A percentile compares a stretch with the other conserved stretches of the same genome.
phyloP scores from a whole-genome alignment of 2,329 filamentous ascomycete species.

The Verticillium tricorpus region DNA sequence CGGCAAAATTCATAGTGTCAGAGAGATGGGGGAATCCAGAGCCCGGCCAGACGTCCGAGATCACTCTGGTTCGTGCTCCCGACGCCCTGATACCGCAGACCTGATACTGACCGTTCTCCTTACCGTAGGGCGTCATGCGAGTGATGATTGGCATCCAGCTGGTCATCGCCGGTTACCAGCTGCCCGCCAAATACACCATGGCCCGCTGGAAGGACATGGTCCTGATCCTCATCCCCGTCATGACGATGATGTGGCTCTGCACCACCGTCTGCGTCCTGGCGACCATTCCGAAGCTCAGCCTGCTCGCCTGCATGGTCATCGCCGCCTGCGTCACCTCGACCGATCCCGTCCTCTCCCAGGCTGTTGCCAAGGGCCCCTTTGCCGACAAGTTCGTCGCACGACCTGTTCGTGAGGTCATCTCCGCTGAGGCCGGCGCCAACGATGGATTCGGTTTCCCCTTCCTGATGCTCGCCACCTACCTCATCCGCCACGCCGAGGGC shows the following conservation, averaged over 20 bases:
- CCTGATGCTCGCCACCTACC: conserved; percentile 51
- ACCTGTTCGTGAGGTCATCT: conserved; percentile 56
- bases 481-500: conserved; percentile 48
- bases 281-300: conserved; percentile 48
- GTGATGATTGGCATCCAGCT: conserved; percentile 59
- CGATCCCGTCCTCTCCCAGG: conserved; percentile 58
- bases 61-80: conserved; percentile 30
- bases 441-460: conserved; percentile 61
- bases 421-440: conserved; percentile 57
- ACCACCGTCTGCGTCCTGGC: conserved; percentile 52
- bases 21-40: conserved; percentile 32
- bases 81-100: not conserved
- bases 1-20: conserved; percentile 46
- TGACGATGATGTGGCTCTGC: conserved; percentile 59
- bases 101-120: not conserved
- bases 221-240: conserved; percentile 52
- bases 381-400: conserved; percentile 57
- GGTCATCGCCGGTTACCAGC: conserved; percentile 59
- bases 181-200: conserved; percentile 51
- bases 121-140: conserved; percentile 40
- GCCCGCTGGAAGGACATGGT: conserved; percentile 47
- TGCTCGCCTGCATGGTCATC: conserved; percentile 52
- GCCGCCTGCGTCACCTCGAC: conserved; percentile 58
- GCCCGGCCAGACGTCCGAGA: conserved; percentile 23
- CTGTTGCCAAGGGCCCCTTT: conserved; percentile 58